These are phyloP conservation scores for Yamadazyma taylorii DNA, from an alignment of 1,139 yeast species.

Conservation along the genomic window DNA sequence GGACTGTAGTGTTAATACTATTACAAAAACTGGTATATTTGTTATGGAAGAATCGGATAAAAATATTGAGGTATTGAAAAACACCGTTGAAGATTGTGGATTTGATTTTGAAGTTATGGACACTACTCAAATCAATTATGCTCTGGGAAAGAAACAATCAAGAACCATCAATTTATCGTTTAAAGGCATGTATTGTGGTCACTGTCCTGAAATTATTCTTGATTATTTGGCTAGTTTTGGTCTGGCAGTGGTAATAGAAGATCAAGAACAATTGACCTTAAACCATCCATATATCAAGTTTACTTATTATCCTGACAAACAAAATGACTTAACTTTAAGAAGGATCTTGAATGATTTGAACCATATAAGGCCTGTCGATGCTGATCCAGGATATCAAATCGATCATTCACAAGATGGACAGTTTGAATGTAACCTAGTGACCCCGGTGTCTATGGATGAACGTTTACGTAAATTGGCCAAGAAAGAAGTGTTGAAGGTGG, in stretches of 20 bases:
- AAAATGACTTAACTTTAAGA: constrained; percentile 48
- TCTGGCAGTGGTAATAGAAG: constrained; percentile 54
- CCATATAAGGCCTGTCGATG: constrained; percentile 36
- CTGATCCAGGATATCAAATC: constrained; percentile 22
- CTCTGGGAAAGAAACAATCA: constrained; percentile 44
- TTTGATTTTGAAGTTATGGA: constrained; percentile 54
- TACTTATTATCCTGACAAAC: constrained; percentile 61
- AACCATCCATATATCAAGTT: constrained; percentile 58
- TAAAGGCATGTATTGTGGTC: constrained; percentile 70
- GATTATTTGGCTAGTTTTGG: constrained; percentile 53
- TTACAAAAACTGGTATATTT: constrained; percentile 63
- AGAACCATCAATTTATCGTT: constrained; percentile 58
- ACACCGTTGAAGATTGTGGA: constrained; percentile 63
- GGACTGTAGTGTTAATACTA: constrained; percentile 54
- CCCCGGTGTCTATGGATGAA: constrained; percentile 62
- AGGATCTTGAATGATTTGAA: constrained; percentile 51
- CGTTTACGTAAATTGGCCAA: constrained; percentile 53
- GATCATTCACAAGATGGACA: constrained; percentile 25
- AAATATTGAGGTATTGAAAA: constrained; percentile 40
- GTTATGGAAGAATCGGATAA: constrained; percentile 41
- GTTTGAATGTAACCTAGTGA: constrained; percentile 55
- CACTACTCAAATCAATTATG: constrained; percentile 42
- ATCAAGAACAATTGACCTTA: constrained; percentile 57
- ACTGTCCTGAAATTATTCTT: constrained; percentile 63
- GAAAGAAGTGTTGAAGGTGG: constrained; percentile 48